Percentiles rank a stretch among this genome's conserved stretches.
These are phyloP conservation scores for Xerocomellus intermedius DNA, from an alignment of 768 basidiomycete species.

Conservation along the genomic window DNA sequence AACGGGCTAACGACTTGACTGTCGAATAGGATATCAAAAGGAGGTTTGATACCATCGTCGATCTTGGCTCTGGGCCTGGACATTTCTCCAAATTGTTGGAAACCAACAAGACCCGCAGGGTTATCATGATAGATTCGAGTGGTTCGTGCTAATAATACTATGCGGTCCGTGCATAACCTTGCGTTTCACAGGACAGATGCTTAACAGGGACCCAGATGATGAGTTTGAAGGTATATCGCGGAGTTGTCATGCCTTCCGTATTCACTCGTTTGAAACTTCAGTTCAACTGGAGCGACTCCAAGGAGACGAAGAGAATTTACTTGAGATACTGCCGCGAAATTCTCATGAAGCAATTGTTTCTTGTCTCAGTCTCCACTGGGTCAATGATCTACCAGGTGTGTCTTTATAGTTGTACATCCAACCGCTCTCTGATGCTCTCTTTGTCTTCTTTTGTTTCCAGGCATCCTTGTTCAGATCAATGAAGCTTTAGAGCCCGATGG, in stretches of 20 bases:
- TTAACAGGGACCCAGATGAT: constrained; percentile 74
- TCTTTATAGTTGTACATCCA: neutral
- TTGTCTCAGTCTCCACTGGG: constrained; percentile 92
- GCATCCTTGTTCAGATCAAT: constrained; percentile 81
- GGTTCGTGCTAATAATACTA: constrained; percentile 44
- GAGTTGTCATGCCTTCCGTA: neutral
- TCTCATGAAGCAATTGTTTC: constrained; percentile 93
- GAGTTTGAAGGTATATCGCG: constrained; percentile 71
- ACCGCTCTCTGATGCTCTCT: neutral
- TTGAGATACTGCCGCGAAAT: constrained; percentile 59
- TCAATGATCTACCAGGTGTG: constrained; percentile 93
- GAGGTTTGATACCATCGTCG: constrained; percentile 74
- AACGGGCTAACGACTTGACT: neutral
- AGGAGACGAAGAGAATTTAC: constrained; percentile 80
- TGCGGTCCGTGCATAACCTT: constrained; percentile 3
- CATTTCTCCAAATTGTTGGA: constrained; percentile 87
- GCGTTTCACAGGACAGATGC: constrained; percentile 50
- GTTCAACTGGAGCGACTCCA: constrained; percentile 77
- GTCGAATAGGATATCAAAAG: constrained; percentile 81
- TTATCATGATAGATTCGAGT: constrained; percentile 84
- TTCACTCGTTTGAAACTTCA: constrained; percentile 31
- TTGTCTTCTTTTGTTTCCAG: constrained; percentile 37
- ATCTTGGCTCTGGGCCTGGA: constrained; percentile 88
- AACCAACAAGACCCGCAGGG: constrained; percentile 60
- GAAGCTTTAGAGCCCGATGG: constrained; percentile 87